Percentiles rank a stretch among this genome's conserved stretches.
Evolutionary conservation across 176 grass and related monocot genomes (phyloP).

Genomic region (Eragrostis nindensis): DNA sequence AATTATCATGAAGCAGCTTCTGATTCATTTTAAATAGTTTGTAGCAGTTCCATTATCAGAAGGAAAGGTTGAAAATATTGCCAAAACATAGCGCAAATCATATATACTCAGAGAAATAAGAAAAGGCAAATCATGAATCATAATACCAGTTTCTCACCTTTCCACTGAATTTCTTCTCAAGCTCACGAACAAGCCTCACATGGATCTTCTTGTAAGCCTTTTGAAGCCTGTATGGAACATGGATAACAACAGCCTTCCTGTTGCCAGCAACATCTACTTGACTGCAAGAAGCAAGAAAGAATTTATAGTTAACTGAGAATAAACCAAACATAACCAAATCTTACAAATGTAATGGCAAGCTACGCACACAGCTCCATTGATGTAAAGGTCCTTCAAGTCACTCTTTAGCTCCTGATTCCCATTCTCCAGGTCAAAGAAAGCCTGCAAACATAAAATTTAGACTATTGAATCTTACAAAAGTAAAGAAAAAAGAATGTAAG

Average conservation of each 20-base stretch:
- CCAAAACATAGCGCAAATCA: no score
- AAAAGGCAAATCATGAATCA: background rate
- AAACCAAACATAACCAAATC: background rate
- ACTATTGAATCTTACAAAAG: background rate
- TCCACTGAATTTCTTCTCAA: conserved; percentile 87
- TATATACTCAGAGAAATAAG: background rate
- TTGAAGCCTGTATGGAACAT: conserved; percentile 70
- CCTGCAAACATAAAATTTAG: conserved; percentile 33
- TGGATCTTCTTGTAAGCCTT: conserved; percentile 77
- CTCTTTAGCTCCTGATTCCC: conserved; percentile 72
- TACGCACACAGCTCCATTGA: conserved; percentile 57
- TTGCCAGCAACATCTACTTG: conserved; percentile 69
- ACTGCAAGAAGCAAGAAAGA: conserved; percentile 37
- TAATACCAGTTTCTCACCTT: conserved; percentile 44
- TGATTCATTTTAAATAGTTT: background rate
- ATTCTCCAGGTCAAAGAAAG: conserved; percentile 80
- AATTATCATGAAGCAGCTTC: background rate
- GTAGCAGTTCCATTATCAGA: background rate
- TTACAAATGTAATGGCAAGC: conserved; percentile 1
- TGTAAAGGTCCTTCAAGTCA: conserved; percentile 80
- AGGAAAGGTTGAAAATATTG: no score
- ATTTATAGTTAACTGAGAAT: background rate
- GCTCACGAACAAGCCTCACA: conserved; percentile 64
- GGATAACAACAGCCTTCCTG: conserved; percentile 69
- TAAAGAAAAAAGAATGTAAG: background rate